Base-by-base conservation (phyloP, 2,329 filamentous ascomycete genomes). In the Diaporthe vexans region DNA sequence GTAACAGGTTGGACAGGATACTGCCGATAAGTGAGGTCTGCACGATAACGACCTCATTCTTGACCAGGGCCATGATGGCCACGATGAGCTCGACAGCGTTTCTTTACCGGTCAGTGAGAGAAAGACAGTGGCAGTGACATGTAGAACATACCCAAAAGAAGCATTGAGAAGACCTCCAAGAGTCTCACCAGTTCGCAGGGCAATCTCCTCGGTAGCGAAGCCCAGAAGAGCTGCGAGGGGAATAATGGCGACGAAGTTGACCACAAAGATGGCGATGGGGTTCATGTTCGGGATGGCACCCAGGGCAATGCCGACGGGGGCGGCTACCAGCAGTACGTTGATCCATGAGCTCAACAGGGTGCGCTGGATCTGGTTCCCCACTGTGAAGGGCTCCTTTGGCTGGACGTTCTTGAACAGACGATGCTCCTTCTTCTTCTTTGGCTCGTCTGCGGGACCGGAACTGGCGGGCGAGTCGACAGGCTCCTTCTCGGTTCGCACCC, bases 181-280 rank as follows among this genome's bases (percentile, higher is more conserved):
- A 0, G 94, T 95, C 82, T 98, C 95, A 67, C 95, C 95, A 0
- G 92, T 93, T 73, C 92, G 89, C 71, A 95, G 84, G 4, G 95
- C 94, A 77, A 98, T 93, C 82, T 98, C 95, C 82, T 98, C 96
- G 0, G 96, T 98, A 0, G 94, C 94, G 79, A 94, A 97, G 78
- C 94, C 93, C 33, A 98, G 87, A 86, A 98, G 92, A 19, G 93
- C 94, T 3, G 96, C 96, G 57, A 98, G 88, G 0, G 95, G 95
- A 70, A 98, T 92, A 78, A 98, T 97, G 75, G 95, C 96, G 77
- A 98, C 90, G 80, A 98, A 98, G 85, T 98, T 98, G 83, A 98
- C 90, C 73, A 95, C 90, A 80, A 98, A 98, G 61, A 97, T 87
- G 43, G 88, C 89, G 74, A 93, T 87, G 4, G 88, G 86, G 79